Evolutionary conservation across 2,329 filamentous ascomycete species (phyloP).

Genomic region (Chrysosporium keratinophilum): DNA sequence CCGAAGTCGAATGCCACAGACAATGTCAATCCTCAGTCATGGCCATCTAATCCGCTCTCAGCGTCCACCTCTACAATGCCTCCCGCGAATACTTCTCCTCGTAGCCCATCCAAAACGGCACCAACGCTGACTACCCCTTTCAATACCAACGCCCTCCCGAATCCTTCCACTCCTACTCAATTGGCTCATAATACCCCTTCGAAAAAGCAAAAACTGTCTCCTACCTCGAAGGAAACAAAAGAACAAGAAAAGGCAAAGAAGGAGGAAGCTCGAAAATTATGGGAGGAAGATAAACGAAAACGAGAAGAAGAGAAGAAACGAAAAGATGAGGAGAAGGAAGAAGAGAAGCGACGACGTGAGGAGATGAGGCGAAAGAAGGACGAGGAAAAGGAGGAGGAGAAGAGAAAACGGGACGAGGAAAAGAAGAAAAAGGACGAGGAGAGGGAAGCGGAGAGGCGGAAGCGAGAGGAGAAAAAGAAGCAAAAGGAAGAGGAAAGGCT

Average conservation of each 20-base stretch:
- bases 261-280: constrained; percentile 31
- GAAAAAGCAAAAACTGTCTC: constrained; percentile 29
- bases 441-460: constrained; percentile 38
- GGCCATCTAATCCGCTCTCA: not conserved
- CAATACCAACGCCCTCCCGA: constrained; percentile 10
- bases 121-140: not conserved
- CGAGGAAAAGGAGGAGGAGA: constrained; percentile 39
- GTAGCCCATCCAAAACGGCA: not conserved
- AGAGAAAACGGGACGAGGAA: constrained; percentile 36
- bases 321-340: constrained; percentile 31
- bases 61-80: not conserved
- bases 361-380: constrained; percentile 39
- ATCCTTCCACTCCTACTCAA: constrained; percentile 12
- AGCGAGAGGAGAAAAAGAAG: constrained; percentile 39
- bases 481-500: constrained; percentile 30
- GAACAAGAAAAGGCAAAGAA: constrained; percentile 37
- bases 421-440: constrained; percentile 36
- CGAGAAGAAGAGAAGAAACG: constrained; percentile 38
- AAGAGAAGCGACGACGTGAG: constrained; percentile 37
- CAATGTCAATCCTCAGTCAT: not conserved
- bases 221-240: constrained; percentile 25
- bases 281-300: constrained; percentile 39
- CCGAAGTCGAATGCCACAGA: no score
- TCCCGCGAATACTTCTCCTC: not conserved
- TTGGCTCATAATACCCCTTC: constrained; percentile 12